phyloP scores from a whole-genome alignment of 176 grass and related monocot genomes.

The Puya raimondii region DNA sequence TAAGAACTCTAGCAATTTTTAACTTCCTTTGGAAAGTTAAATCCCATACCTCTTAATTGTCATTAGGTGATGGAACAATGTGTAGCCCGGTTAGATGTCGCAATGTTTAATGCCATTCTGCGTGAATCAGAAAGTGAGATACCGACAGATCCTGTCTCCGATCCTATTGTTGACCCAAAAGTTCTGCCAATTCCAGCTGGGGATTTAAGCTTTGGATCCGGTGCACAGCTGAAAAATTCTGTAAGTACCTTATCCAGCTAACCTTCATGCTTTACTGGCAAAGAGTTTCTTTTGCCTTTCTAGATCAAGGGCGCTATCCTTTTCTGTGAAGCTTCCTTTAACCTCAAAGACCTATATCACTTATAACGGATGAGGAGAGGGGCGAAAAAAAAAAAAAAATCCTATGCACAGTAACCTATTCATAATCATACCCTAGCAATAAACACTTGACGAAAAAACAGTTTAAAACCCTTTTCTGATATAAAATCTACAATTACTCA shows the following conservation, averaged over 20 bases:
- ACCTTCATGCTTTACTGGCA: background rate
- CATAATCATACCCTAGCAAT: background rate
- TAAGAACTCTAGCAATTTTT: background rate
- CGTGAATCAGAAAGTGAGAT: slow-evolving; percentile 70
- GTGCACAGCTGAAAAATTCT: slow-evolving; percentile 87
- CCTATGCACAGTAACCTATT: background rate
- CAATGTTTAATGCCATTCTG: slow-evolving; percentile 98
- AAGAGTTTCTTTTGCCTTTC: background rate
- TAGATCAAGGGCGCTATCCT: background rate
- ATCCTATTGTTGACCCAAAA: slow-evolving; percentile 76
- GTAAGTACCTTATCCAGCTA: slow-evolving; percentile 30
- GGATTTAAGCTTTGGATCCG: slow-evolving; percentile 91
- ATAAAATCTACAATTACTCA: background rate
- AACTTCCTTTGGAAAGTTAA: slow-evolving; percentile 6
- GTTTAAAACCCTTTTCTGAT: background rate
- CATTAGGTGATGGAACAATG: slow-evolving; percentile 97
- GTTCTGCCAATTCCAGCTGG: slow-evolving; percentile 89
- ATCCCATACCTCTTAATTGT: slow-evolving; percentile 11
- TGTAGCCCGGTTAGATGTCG: slow-evolving; percentile 73
- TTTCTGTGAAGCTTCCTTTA: background rate
- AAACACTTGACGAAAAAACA: background rate
- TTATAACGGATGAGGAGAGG: background rate
- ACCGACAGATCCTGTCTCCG: slow-evolving; percentile 91
- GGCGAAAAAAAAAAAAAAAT: no score
- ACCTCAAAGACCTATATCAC: background rate